These are phyloP conservation scores for Cruciata laevipes DNA, from an alignment of 257 asterid species.

Conservation along the genomic window DNA sequence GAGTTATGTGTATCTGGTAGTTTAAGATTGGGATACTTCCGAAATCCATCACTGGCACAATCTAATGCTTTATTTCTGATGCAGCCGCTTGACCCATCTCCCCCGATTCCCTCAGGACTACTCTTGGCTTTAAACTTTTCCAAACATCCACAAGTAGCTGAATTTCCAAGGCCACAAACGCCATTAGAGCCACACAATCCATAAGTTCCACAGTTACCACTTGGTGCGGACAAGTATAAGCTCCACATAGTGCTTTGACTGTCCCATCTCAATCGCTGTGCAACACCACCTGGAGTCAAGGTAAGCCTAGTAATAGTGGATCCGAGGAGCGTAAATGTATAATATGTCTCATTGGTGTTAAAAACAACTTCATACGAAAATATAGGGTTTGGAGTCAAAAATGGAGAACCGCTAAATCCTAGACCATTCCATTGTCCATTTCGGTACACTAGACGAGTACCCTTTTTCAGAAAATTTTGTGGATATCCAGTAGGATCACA, in stretches of 20 bases:
- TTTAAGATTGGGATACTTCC: constrained; percentile 13
- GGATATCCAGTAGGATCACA: constrained; percentile 31
- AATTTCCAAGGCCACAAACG: constrained; percentile 16
- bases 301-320: constrained; percentile 21
- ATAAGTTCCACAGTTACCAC: constrained; percentile 34
- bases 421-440: constrained; percentile 32
- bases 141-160: constrained; percentile 35
- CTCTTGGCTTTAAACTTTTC: constrained; percentile 23
- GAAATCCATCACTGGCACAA: constrained; percentile 15
- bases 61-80: constrained; percentile 4
- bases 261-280: constrained; percentile 27
- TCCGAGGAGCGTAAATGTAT: constrained; percentile 4
- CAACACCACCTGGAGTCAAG: constrained; percentile 19
- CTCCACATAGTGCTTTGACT: constrained; percentile 21
- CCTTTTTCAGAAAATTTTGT: constrained; percentile 11
- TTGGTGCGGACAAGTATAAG: constrained; percentile 9
- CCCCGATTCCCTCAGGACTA: constrained; percentile 14
- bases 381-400: constrained; percentile 7
- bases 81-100: constrained; percentile 25
- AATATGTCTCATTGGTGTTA: constrained; percentile 15
- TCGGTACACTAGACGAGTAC: constrained; percentile 11
- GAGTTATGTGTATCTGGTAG: constrained; percentile 20
- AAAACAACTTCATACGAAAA: constrained; percentile 12
- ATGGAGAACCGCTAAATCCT: constrained; percentile 24
- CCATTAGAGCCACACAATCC: constrained; percentile 35